Evolutionary conservation across 2,329 filamentous ascomycete species (phyloP).

Genomic region (Aspergillus sp.): DNA sequence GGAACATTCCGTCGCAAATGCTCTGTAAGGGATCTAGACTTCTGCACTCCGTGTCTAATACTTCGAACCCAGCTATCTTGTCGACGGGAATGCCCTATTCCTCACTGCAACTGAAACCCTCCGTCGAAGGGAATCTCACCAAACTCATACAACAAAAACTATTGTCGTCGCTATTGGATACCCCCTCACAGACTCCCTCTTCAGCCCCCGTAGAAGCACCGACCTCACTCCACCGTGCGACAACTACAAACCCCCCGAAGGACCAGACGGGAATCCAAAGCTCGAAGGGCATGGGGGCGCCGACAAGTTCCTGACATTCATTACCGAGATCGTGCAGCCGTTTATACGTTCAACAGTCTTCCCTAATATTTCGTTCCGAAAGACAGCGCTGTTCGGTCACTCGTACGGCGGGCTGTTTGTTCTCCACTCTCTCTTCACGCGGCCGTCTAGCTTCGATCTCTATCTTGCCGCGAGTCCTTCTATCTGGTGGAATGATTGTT

Average conservation of each 20-base stretch:
- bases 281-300: conserved; percentile 42
- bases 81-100: conserved; percentile 31
- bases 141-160: conserved; percentile 16
- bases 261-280: conserved; percentile 24
- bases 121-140: conserved; percentile 18
- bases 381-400: conserved; percentile 51
- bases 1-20: conserved; percentile 11
- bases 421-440: conserved; percentile 46
- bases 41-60: too few species aligned
- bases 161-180: conserved; percentile 30
- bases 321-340: conserved; percentile 39
- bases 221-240: conserved; percentile 24
- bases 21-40: conserved; percentile 17
- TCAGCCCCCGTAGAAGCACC: conserved; percentile 18
- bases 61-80: conserved; percentile 21
- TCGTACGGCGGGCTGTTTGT: conserved; percentile 52
- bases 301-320: conserved; percentile 47
- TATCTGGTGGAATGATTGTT: conserved; percentile 50
- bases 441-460: conserved; percentile 44
- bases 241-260: conserved; percentile 21
- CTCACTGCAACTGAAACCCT: conserved; percentile 26
- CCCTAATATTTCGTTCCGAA: conserved; percentile 30
- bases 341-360: conserved; percentile 30
- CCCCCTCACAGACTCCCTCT: conserved; percentile 20
- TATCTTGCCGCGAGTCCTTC: conserved; percentile 50